Evolutionary conservation across 768 basidiomycete species (phyloP).

Genomic region (Mycena filopes): DNA sequence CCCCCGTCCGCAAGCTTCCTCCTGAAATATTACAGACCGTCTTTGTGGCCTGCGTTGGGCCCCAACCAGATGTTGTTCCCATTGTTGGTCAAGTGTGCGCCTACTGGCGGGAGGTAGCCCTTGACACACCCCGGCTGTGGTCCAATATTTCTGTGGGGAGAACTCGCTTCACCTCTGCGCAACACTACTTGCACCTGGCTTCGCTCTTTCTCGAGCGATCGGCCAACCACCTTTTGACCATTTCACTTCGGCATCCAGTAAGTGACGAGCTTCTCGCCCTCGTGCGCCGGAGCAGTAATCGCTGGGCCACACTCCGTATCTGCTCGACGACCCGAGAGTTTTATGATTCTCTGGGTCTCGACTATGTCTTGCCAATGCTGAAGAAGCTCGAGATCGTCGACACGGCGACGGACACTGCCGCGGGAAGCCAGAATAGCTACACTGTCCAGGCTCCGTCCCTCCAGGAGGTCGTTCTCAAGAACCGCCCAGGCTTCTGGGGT

Average conservation of each 20-base stretch:
- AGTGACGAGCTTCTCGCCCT: slow-evolving; percentile 3
- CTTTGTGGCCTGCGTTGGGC: slow-evolving; percentile 9
- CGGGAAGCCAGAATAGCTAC: background rate
- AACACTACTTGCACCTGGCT: slow-evolving; percentile 13
- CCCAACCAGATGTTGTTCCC: slow-evolving; percentile 15
- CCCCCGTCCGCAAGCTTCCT: slow-evolving; percentile 28
- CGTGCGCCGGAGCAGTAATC: slow-evolving; percentile 2
- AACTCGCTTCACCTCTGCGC: slow-evolving; percentile 13
- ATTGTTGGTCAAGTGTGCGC: slow-evolving; percentile 25
- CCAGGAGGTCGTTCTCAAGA: slow-evolving; percentile 19
- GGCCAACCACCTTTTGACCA: background rate
- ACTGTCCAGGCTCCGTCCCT: slow-evolving; percentile 13
- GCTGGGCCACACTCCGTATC: slow-evolving; percentile 19
- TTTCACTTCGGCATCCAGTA: slow-evolving; percentile 13
- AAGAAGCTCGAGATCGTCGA: slow-evolving; percentile 21
- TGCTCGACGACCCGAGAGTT: background rate
- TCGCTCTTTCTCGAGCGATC: slow-evolving; percentile 32
- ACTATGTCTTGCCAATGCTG: slow-evolving; percentile 7
- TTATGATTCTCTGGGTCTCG: slow-evolving; percentile 14
- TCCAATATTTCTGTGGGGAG: slow-evolving; percentile 27
- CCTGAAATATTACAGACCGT: slow-evolving; percentile 26
- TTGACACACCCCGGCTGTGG: slow-evolving; percentile 23
- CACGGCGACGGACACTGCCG: background rate
- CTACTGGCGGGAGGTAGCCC: slow-evolving; percentile 24
- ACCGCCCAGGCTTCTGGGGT: background rate